These are phyloP conservation scores for Serendipita sp. DNA, from an alignment of 768 basidiomycete species.

Conservation along the genomic window DNA sequence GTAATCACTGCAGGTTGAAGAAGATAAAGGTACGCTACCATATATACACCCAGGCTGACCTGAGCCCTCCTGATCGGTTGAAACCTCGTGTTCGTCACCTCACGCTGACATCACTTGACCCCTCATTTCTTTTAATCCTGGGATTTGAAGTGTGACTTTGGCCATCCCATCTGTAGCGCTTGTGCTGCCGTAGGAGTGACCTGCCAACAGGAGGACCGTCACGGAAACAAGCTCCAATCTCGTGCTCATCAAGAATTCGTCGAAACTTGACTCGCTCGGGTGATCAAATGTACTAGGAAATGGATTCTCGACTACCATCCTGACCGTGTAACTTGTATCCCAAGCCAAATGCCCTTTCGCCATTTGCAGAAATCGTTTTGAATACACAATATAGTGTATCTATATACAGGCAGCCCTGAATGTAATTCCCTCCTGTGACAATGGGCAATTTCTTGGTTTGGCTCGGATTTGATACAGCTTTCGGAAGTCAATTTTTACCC, in stretches of 20 bases:
- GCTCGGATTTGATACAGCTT: too few relatives aligned
- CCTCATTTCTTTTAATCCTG: background rate
- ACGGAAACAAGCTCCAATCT: slow-evolving; percentile 71
- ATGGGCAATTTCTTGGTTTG: too few relatives aligned
- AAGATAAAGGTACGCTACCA: slow-evolving; percentile 78
- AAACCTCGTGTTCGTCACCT: slow-evolving; percentile 9
- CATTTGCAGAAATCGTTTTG: too few relatives aligned
- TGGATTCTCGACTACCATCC: slow-evolving; percentile 52
- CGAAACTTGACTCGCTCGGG: slow-evolving; percentile 64
- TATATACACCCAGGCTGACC: slow-evolving; percentile 18
- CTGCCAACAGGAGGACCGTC: slow-evolving; percentile 79
- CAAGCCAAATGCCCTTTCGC: too few relatives aligned
- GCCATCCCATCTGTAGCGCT: slow-evolving; percentile 73
- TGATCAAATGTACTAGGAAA: slow-evolving; percentile 58
- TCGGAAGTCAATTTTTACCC: too few relatives aligned
- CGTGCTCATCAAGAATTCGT: slow-evolving; percentile 69
- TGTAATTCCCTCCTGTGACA: too few relatives aligned
- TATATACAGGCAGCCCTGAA: too few relatives aligned
- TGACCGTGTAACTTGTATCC: slow-evolving; percentile 43
- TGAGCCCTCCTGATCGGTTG: slow-evolving; percentile 12
- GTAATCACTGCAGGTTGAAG: slow-evolving; percentile 85
- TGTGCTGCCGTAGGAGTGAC: slow-evolving; percentile 62
- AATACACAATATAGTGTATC: too few relatives aligned
- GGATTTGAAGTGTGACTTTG: slow-evolving; percentile 61
- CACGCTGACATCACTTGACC: slow-evolving; percentile 12